phyloP scores from a whole-genome alignment of 805 yeast genomes.

The Jamesozyma rosinii region DNA sequence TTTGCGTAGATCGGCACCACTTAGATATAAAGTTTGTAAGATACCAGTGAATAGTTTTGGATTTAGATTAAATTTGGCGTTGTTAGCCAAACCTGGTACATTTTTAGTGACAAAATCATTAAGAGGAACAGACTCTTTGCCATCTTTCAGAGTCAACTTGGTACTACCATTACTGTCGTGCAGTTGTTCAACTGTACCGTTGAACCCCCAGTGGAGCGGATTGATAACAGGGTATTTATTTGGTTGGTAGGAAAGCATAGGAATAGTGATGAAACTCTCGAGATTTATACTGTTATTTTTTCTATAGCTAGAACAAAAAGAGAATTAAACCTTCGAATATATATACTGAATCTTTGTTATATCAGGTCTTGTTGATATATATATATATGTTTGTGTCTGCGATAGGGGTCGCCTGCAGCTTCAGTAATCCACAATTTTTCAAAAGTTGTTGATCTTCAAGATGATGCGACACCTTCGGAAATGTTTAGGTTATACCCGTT shows the following conservation, averaged over 20 bases:
- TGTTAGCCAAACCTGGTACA: constrained; percentile 40
- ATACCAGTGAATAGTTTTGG: constrained; percentile 65
- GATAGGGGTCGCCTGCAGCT: no score
- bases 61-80: constrained; percentile 45
- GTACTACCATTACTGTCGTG: constrained; percentile 19
- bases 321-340: no score
- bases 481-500: no score
- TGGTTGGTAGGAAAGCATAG: constrained; percentile 1
- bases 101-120: constrained; percentile 20
- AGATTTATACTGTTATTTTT: no score
- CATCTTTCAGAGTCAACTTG: constrained; percentile 15
- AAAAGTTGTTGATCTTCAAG: not conserved
- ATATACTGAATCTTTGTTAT: no score
- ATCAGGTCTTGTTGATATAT: not conserved
- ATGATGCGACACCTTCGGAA: not conserved
- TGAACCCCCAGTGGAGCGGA: constrained; percentile 30
- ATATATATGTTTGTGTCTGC: no score
- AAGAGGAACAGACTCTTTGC: constrained; percentile 10
- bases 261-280: not conserved
- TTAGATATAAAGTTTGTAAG: constrained; percentile 67
- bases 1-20: constrained; percentile 42
- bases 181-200: constrained; percentile 28
- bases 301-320: no score
- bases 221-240: constrained; percentile 17
- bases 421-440: no score